These are phyloP conservation scores for Eucalyptus leucophloia DNA, from an alignment of 345 rosid genomes.

Conservation along the genomic window DNA sequence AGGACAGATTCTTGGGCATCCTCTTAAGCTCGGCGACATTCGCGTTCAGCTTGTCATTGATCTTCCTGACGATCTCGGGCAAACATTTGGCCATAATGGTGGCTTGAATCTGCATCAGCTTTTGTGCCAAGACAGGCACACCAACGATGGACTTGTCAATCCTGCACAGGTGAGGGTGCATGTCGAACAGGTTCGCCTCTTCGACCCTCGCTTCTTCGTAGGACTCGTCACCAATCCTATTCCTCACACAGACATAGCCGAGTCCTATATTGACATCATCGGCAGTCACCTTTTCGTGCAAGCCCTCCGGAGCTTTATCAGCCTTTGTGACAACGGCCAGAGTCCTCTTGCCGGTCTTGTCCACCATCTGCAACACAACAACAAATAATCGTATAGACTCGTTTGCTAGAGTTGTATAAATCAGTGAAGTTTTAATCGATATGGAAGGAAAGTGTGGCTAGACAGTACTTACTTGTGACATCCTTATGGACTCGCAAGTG, in stretches of 20 bases:
- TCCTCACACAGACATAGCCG: conserved; percentile 38
- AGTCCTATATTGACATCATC: conserved; percentile 45
- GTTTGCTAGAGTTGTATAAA: not conserved
- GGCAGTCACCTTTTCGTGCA: conserved; percentile 28
- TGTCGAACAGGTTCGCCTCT: conserved; percentile 6
- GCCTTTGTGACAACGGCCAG: conserved; percentile 45
- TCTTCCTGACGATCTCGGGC: conserved; percentile 13
- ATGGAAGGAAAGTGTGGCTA: not conserved
- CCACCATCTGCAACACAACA: conserved; percentile 10
- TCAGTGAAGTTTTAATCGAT: not conserved
- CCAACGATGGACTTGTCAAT: conserved; percentile 30
- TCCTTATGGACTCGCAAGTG: conserved; percentile 42
- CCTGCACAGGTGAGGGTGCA: conserved; percentile 2
- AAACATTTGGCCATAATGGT: conserved; percentile 9
- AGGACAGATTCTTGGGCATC: conserved; percentile 11
- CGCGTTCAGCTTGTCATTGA: conserved; percentile 8
- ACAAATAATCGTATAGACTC: not conserved
- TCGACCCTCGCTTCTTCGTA: conserved; percentile 17
- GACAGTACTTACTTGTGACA: conserved; percentile 2
- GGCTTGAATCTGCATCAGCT: conserved; percentile 20
- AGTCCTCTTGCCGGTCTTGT: conserved; percentile 28
- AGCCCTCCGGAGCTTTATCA: conserved; percentile 38
- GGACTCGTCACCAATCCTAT: conserved; percentile 25
- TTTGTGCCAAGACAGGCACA: conserved; percentile 19
- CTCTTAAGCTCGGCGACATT: not conserved